Evolutionary conservation across 176 grass and related monocot genomes (phyloP).

Genomic region (Otatea glauca): DNA sequence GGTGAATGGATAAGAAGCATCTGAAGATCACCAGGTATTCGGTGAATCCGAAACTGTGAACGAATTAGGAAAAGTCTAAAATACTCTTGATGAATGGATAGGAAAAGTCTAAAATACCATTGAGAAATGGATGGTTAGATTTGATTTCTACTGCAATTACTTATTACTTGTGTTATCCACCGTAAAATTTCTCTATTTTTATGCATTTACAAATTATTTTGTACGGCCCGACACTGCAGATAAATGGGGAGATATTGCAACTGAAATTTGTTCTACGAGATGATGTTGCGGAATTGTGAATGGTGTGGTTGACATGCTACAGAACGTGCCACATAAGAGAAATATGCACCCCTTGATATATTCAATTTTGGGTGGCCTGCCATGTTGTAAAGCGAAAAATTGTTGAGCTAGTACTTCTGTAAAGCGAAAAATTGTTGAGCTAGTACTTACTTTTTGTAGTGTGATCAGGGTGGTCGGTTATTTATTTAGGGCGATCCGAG

Average conservation of each 20-base stretch:
- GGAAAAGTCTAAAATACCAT: no score
- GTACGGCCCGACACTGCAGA: no score
- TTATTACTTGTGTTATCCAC: no score
- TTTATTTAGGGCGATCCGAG: conserved; percentile 41
- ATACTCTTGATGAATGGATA: no score
- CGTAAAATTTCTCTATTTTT: no score
- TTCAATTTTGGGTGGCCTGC: conserved; percentile 33
- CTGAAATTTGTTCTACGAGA: background rate
- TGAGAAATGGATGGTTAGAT: no score
- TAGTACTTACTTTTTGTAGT: conserved; percentile 7
- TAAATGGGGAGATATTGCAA: background rate
- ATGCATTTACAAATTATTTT: no score
- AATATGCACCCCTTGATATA: background rate
- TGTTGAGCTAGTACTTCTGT: conserved; percentile 37
- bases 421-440: conserved; percentile 43
- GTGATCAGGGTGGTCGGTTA: conserved; percentile 43
- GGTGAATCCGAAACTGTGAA: no score
- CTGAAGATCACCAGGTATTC: no score
- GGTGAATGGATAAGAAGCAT: no score
- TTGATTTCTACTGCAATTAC: no score
- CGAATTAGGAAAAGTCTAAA: no score
- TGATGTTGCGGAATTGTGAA: background rate
- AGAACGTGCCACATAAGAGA: conserved; percentile 3
- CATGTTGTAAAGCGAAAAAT: conserved; percentile 56
- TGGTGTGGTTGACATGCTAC: conserved; percentile 1